Base-by-base conservation (phyloP, 805 yeast species). In the Yamadazyma paraphyllophila region DNA sequence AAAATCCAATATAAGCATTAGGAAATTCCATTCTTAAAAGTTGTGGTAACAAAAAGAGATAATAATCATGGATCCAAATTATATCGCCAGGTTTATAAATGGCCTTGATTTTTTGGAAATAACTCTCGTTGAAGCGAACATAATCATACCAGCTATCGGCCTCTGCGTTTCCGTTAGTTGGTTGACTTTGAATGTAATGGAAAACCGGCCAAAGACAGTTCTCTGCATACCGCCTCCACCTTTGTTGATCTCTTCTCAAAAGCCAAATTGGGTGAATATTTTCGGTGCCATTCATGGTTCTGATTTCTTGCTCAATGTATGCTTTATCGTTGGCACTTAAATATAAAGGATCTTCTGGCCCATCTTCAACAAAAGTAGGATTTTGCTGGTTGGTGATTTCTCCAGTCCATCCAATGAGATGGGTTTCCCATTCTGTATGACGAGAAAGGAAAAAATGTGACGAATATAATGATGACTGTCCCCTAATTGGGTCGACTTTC, bases 401-500 rank as follows among this genome's bases (percentile, higher is more conserved):
- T 38, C 99, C 99, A 0, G 97, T 87, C 99, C 99, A 94, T 1
- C 89, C 97, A 42, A 94, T 82, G 41, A 88, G 67, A 53, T 89
- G 88, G 38, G 91, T 83, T 50, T 90, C 96, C 94, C 97, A 92
- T 16, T 82, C 78, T 0, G 91, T 78, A 38, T 81, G 80, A 46
- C 78, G 78, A 41, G 71, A 74, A 43, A 90, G 67, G 58, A 78
- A 83, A 48, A 77, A 74, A 49, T 87, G 78, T 13, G 95, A 81
- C 3, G 96, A 82, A 57, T 85, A 83, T 31, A 92, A 67, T 0
- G 97, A 95, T 8, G 94, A 82, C 56, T 88, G 87, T 2, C 98
- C 98, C 7, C 94, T 74, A 10, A 82, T 69, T 33, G 83, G 81
- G 44, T 74, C 77, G 35, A 83, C 78, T 43, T 74, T 75, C 88